Evolutionary conservation across 2,329 filamentous ascomycete species (phyloP), one percentile per base, ranked within the genome.

Genomic region (Xylariaceae sp.): DNA sequence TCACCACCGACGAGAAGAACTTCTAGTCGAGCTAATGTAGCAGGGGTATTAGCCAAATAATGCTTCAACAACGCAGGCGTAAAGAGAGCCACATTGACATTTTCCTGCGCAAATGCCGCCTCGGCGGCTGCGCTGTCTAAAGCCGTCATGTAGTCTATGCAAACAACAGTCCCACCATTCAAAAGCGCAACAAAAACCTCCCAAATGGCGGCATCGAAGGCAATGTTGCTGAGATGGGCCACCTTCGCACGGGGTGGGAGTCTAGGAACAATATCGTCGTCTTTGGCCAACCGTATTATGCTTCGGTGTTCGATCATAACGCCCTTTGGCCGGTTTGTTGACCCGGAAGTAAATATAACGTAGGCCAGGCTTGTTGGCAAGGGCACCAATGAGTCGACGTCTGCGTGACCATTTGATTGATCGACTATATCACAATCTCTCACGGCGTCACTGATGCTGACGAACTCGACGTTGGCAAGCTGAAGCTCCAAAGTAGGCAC

Each of bases 331-430:
- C 10, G 32, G 12, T 41, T 41, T 20, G 45, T 48, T 6, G 37
- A 40, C n/a, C 45, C 45, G 12, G 45, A 48, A 7, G 45, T 48
- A 25, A 48, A 48, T 20, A 44, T 44, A 17, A 48, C 45, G n/a
- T 48, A 21, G 6, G 45, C 45, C 16, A 44, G 45, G 12, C 45
- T 47, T 22, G 16, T 40, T 37, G 45, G 37, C 16, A 29, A 44
- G 20, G 45, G 41, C n/a, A 12, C 12, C 27, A 8, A 21, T 21
- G 10, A 17, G 5, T 16, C 12, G 12, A 22, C n/a, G 27, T 17
- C 27, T 22, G 20, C 14, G 22, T 40, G 35, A 11, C 40, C 40
- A 23, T 47, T 39, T 23, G 23, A 8, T 22, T 16, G 35, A 47
- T 27, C 11, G 5, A n/a, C n/a, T 23, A 10, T 37, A 33, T 20